phyloP scores from a whole-genome alignment of 2,329 filamentous ascomycete genomes.

The Colletotrichum sp. region DNA sequence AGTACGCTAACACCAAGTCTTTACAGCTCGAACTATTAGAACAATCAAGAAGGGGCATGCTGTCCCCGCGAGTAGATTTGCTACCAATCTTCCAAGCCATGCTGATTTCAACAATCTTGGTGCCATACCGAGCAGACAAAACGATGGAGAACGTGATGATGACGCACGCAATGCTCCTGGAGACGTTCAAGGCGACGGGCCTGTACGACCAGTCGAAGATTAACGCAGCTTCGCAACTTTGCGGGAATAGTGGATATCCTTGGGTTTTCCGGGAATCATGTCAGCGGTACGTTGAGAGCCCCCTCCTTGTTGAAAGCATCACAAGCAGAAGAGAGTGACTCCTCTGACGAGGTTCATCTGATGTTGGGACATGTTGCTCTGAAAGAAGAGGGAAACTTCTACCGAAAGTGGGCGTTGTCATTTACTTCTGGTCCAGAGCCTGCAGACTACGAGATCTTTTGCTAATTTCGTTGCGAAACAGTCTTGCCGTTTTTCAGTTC shows the following conservation, averaged over 20 bases:
- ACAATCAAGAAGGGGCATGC: background rate
- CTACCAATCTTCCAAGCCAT: conserved; percentile 3
- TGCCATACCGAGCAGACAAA: conserved; percentile 7
- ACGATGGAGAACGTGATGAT: conserved; percentile 8
- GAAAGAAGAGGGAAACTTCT: background rate
- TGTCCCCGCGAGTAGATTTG: background rate
- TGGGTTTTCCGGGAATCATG: conserved; percentile 5
- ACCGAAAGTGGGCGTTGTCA: background rate
- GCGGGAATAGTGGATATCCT: background rate
- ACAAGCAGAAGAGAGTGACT: background rate
- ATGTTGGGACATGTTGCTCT: background rate
- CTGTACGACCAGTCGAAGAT: conserved; percentile 4
- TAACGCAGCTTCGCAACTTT: background rate
- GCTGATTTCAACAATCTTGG: conserved; percentile 1
- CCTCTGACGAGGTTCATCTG: background rate
- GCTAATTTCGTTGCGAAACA: background rate
- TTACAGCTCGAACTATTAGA: background rate
- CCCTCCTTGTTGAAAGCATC: background rate
- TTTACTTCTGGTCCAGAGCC: background rate
- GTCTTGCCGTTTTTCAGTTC: conserved; percentile 14
- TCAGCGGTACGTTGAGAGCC: background rate
- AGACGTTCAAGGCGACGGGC: conserved; percentile 1
- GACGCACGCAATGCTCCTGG: conserved; percentile 5
- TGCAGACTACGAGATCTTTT: no score
- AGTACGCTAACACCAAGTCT: background rate